Evolutionary conservation across 2,329 filamentous ascomycete genomes (phyloP).

Genomic region (Rutstroemia sp.): DNA sequence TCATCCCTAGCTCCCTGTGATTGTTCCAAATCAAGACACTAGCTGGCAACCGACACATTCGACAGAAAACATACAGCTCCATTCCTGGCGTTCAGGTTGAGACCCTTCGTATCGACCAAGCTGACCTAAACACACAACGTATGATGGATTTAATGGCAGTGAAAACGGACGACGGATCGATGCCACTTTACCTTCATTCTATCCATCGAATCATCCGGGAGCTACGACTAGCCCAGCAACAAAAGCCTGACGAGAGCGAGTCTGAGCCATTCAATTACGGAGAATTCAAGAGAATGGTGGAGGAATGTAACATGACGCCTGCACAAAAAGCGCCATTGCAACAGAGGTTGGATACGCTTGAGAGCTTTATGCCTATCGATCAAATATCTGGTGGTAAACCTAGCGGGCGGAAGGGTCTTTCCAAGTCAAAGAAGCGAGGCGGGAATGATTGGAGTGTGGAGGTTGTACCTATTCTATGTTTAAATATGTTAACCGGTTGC

Average conservation of each 20-base stretch:
- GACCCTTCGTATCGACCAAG: constrained; percentile 38
- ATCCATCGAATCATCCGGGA: constrained; percentile 42
- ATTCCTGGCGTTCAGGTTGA: constrained; percentile 36
- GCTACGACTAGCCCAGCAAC: constrained; percentile 37
- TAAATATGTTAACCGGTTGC: not conserved
- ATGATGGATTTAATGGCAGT: constrained; percentile 51
- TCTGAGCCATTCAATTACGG: constrained; percentile 37
- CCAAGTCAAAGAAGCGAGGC: not conserved
- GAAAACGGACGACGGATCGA: constrained; percentile 28
- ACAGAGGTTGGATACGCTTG: constrained; percentile 53
- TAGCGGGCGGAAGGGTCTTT: not conserved
- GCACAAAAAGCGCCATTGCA: constrained; percentile 48
- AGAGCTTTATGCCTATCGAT: constrained; percentile 50
- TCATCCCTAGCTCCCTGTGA: not conserved
- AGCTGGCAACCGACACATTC: not conserved
- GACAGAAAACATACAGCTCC: not conserved
- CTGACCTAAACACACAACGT: constrained; percentile 42
- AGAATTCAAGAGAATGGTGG: constrained; percentile 32
- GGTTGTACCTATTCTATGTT: not conserved
- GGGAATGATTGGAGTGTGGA: constrained; percentile 21
- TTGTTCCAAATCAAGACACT: not conserved
- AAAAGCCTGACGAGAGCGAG: constrained; percentile 1
- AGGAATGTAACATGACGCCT: constrained; percentile 35
- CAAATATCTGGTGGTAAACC: constrained; percentile 8
- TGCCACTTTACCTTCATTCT: constrained; percentile 45